phyloP scores from a whole-genome alignment of 192 early-diverging fungal species.

The Coemansia sp. region DNA sequence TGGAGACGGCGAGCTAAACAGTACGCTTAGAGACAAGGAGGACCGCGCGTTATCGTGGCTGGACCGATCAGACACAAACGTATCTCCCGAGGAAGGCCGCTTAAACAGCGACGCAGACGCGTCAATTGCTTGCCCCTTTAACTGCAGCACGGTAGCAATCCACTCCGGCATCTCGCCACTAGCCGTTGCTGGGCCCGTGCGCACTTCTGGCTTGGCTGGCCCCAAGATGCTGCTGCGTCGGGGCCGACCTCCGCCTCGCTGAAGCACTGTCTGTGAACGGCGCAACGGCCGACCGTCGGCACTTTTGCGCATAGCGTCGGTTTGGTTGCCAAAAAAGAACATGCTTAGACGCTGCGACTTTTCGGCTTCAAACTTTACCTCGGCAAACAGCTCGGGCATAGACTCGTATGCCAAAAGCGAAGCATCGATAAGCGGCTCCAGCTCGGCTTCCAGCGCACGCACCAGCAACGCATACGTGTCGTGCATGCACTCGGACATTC shows the following conservation, averaged over 20 bases:
- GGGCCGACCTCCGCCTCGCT: slow-evolving; percentile 22
- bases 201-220: not conserved
- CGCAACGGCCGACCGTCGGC: slow-evolving; percentile 48
- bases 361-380: slow-evolving; percentile 46
- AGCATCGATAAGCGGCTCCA: slow-evolving; percentile 65
- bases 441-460: slow-evolving; percentile 60
- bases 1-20: slow-evolving; percentile 57
- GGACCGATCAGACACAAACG: slow-evolving; percentile 36
- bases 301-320: slow-evolving; percentile 29
- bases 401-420: slow-evolving; percentile 70
- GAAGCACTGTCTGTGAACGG: slow-evolving; percentile 38
- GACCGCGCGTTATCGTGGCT: slow-evolving; percentile 27
- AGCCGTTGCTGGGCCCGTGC: slow-evolving; percentile 26
- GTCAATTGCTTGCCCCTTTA: slow-evolving; percentile 7
- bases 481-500: slow-evolving; percentile 77
- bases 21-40: slow-evolving; percentile 12
- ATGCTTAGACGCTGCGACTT: slow-evolving; percentile 43
- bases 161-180: slow-evolving; percentile 33
- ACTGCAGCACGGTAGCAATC: slow-evolving; percentile 31
- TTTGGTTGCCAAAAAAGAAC: slow-evolving; percentile 44
- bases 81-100: slow-evolving; percentile 49
- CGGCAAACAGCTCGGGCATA: slow-evolving; percentile 61
- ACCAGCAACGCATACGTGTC: slow-evolving; percentile 68
- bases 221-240: slow-evolving; percentile 40
- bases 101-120: slow-evolving; percentile 5